Evolutionary conservation across 768 basidiomycete species (phyloP).

Genomic region (Clavulina sp.): DNA sequence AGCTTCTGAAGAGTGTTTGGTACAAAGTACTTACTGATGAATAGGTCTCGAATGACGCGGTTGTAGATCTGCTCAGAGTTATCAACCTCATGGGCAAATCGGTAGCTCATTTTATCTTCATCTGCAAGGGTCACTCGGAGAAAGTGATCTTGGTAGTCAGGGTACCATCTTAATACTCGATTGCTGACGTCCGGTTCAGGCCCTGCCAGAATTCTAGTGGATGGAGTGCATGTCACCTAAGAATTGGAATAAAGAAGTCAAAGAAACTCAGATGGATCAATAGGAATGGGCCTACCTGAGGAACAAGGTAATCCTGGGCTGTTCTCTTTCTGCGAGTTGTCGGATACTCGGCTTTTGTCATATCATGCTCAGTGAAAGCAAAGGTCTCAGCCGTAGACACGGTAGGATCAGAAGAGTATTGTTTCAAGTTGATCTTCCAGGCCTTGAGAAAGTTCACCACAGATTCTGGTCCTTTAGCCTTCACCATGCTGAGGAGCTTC

Average conservation of each 20-base stretch:
- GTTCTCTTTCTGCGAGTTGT: not conserved
- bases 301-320: not conserved
- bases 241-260: not conserved
- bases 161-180: slow-evolving; percentile 2
- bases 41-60: slow-evolving; percentile 1
- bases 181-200: slow-evolving; percentile 6
- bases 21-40: not conserved
- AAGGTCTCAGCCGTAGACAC: no score
- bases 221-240: slow-evolving; percentile 6
- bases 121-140: slow-evolving; percentile 7
- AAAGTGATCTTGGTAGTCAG: slow-evolving; percentile 4
- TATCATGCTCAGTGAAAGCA: not conserved
- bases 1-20: not conserved
- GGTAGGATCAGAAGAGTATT: no score
- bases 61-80: slow-evolving; percentile 2
- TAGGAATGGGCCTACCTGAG: not conserved
- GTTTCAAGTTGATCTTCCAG: no score
- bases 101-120: slow-evolving; percentile 4
- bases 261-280: not conserved
- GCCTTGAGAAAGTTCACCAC: not conserved
- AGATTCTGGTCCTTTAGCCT: not conserved
- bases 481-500: not conserved
- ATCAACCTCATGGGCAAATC: slow-evolving; percentile 5
- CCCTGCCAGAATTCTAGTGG: slow-evolving; percentile 1
- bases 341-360: not conserved